Base-by-base conservation (phyloP, 2,329 filamentous ascomycete species). In the Penicillium sp. region DNA sequence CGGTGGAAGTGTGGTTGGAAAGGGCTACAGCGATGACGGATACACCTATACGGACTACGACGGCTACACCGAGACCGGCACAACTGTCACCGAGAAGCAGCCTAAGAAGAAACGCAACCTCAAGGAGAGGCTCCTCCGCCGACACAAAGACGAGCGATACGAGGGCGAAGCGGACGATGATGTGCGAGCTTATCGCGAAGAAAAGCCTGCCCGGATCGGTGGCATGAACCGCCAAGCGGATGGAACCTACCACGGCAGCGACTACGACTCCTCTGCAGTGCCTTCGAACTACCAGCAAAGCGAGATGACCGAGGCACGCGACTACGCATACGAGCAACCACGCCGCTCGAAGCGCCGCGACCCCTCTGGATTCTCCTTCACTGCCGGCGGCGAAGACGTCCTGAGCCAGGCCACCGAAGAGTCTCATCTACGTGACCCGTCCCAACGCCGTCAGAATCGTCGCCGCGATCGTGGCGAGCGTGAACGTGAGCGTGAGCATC, bases 221-320 rank as follows among this genome's bases (percentile, higher is more conserved):
- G 92, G 92, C 18, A 76, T 97, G 70, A 97, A 97, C 74, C 86
- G 87, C 63, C 80, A 88, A 60, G 81, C 86, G 39, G 92, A 96
- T 61, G 88, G 86, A 54, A 88, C 85, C 53, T 95, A 90, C 80
- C 89, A 95, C 67, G 89, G 89, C 70, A 87, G 86, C 44, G 84
- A 86, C 59, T 82, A 81, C 65, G 85, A 84, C 30, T 81, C 78
- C n/a, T 83, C 84, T 33, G 81, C 61, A 78, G 83, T 45, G 80
- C 84, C 55, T 81, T 88, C 57, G 74, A 50, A 77, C 51, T 74
- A 73, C 53, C 65, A 74, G 61, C 66, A 75, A 59, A 72, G 68
- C 42, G 69, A 74, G 38, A 65, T 82, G 80, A 48, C 76, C 63
- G 69, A 83, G 77, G 53, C 69, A 30, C 71, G 68, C 50, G 76